These are phyloP conservation scores for Xylariaceae sp. DNA, from an alignment of 2,329 filamentous ascomycete species.

Conservation along the genomic window DNA sequence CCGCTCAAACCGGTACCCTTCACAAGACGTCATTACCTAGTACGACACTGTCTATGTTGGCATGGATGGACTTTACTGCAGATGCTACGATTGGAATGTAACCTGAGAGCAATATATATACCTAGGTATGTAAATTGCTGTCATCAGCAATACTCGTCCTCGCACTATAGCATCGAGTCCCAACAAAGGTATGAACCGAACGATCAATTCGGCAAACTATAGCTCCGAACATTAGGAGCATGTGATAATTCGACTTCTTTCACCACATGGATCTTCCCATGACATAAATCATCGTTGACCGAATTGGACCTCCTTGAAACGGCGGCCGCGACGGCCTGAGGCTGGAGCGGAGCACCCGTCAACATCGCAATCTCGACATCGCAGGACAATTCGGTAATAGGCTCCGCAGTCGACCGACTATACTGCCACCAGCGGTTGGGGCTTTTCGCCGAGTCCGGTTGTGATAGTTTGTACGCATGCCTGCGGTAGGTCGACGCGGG, in stretches of 20 bases:
- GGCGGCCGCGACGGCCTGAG: conserved; percentile 6
- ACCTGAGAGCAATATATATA: too few relatives aligned
- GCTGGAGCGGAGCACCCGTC: conserved; percentile 7
- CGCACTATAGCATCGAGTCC: too few relatives aligned
- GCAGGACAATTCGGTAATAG: conserved; percentile 1
- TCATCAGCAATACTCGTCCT: too few relatives aligned
- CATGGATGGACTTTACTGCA: too few relatives aligned
- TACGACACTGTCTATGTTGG: too few relatives aligned
- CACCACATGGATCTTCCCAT: conserved; percentile 12
- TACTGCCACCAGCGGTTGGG: conserved; percentile 1
- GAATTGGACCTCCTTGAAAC: conserved; percentile 6
- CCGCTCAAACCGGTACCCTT: too few relatives aligned
- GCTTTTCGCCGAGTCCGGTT: neutral
- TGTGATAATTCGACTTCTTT: conserved; percentile 9
- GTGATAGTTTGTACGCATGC: conserved; percentile 2
- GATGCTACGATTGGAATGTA: too few relatives aligned
- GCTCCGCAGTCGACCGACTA: conserved; percentile 1
- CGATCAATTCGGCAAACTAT: neutral
- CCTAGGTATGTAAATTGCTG: too few relatives aligned
- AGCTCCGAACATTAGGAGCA: conserved; percentile 1
- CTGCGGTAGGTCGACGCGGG: conserved; percentile 2
- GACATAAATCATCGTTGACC: conserved; percentile 3
- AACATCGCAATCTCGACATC: conserved; percentile 10
- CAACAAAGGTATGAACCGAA: too few relatives aligned
- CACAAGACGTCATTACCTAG: too few relatives aligned